These are phyloP conservation scores for Sicyos baderoa DNA, from an alignment of 306 rosid species.

Conservation along the genomic window DNA sequence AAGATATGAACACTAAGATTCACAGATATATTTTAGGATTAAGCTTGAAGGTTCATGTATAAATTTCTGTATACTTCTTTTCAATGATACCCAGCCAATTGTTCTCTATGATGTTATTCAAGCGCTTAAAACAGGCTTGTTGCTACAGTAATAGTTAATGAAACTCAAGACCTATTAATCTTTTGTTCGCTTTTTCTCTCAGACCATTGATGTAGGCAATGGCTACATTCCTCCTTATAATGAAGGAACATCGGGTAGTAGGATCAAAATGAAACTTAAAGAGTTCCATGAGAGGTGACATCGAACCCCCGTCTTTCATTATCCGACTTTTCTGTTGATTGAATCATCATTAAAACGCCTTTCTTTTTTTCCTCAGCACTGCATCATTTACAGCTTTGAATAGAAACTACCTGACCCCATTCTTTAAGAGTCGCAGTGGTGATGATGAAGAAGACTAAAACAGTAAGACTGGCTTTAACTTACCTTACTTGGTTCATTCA, in stretches of 20 bases:
- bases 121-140: slow-evolving; percentile 1
- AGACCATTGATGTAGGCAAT: slow-evolving; percentile 48
- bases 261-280: slow-evolving; percentile 83
- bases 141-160: slow-evolving; percentile 14
- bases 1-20: background rate
- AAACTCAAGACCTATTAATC: background rate
- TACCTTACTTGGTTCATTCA: slow-evolving; percentile 17
- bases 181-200: slow-evolving; percentile 13
- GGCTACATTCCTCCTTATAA: slow-evolving; percentile 73
- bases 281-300: slow-evolving; percentile 82
- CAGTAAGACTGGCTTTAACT: slow-evolving; percentile 42
- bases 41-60: background rate
- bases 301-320: background rate
- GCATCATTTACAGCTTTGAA: slow-evolving; percentile 78
- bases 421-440: slow-evolving; percentile 89
- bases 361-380: slow-evolving; percentile 49
- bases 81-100: background rate
- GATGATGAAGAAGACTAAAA: slow-evolving; percentile 52
- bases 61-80: background rate
- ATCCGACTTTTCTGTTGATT: background rate
- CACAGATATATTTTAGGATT: background rate
- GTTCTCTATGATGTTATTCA: background rate
- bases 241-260: slow-evolving; percentile 73
- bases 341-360: background rate
- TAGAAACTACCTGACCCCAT: slow-evolving; percentile 89